Conservation (phyloP, 2,329 filamentous ascomycete genomes). For the Paramyrothecium sp. region DNA sequence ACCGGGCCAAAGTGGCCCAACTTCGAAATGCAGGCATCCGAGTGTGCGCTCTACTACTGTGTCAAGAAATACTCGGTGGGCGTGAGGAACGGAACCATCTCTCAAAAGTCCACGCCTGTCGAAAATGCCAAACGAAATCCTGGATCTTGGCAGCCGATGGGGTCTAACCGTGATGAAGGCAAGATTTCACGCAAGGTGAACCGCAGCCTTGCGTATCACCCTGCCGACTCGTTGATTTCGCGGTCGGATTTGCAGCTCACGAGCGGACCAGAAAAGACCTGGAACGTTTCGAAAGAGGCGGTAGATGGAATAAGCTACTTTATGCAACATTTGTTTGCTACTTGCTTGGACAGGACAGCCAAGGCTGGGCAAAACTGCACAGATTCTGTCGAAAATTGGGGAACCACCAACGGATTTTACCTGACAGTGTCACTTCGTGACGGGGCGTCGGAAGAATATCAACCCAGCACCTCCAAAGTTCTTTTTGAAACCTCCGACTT, state of each 20-base stretch:
- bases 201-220: constrained; percentile 6
- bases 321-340: constrained; percentile 10
- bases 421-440: not conserved
- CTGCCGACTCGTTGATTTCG: constrained; percentile 2
- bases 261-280: not conserved
- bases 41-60: constrained; percentile 15
- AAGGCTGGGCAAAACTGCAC: constrained; percentile 5
- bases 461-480: constrained; percentile 5
- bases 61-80: constrained; percentile 5
- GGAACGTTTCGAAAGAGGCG: constrained; percentile 8
- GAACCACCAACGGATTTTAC: constrained; percentile 9
- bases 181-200: constrained; percentile 3
- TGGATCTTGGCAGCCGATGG: constrained; percentile 4
- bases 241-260: constrained; percentile 3
- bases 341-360: constrained; percentile 2
- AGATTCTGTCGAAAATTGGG: constrained; percentile 6
- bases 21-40: constrained; percentile 4
- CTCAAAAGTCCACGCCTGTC: constrained; percentile 3
- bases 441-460: constrained; percentile 4
- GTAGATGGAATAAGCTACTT: constrained; percentile 12
- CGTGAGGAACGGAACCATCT: constrained; percentile 1
- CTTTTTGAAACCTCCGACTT: constrained; percentile 7
- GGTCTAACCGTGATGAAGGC: not conserved
- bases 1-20: constrained; percentile 6
- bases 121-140: constrained; percentile 1